Conservation (phyloP, 2,329 filamentous ascomycete genomes). For the Orbilia oligospora region DNA sequence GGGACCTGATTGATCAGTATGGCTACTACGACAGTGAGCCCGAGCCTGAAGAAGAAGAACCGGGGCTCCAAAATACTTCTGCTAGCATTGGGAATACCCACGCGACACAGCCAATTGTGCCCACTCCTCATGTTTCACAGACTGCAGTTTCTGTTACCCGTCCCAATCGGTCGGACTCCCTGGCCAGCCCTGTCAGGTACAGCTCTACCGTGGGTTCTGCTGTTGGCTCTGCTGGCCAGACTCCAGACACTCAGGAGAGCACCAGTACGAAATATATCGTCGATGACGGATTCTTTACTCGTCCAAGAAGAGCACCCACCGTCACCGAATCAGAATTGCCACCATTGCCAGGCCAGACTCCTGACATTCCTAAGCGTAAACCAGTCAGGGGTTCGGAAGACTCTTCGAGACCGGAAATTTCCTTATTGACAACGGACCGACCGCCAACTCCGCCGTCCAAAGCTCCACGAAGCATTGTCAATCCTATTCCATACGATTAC, state of each 20-base stretch:
- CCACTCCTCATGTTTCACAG: slow-evolving; percentile 35
- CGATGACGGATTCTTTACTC: slow-evolving; percentile 48
- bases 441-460: slow-evolving; percentile 57
- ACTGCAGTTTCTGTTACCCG: slow-evolving; percentile 46
- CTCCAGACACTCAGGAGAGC: slow-evolving; percentile 52
- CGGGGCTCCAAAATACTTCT: slow-evolving; percentile 6
- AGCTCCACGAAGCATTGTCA: slow-evolving; percentile 28
- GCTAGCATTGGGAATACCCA: slow-evolving; percentile 30
- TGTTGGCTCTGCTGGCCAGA: slow-evolving; percentile 11
- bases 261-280: slow-evolving; percentile 52
- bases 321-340: slow-evolving; percentile 54
- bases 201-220: slow-evolving; percentile 19
- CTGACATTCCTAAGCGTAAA: slow-evolving; percentile 56
- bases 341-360: slow-evolving; percentile 53
- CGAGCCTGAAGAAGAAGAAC: slow-evolving; percentile 21
- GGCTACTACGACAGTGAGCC: slow-evolving; percentile 48
- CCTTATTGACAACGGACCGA: slow-evolving; percentile 34
- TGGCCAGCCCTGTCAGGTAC: slow-evolving; percentile 45
- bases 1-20: slow-evolving; percentile 55
- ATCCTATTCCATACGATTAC: slow-evolving; percentile 34
- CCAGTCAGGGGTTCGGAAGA: slow-evolving; percentile 51
- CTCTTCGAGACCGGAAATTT: slow-evolving; percentile 33
- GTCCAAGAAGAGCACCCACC: slow-evolving; percentile 36
- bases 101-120: slow-evolving; percentile 39
- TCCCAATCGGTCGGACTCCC: slow-evolving; percentile 52